These are phyloP conservation scores for Pleurozium schreberi DNA, from an alignment of 225 moss, liverwort and hornwort species.

Conservation along the genomic window DNA sequence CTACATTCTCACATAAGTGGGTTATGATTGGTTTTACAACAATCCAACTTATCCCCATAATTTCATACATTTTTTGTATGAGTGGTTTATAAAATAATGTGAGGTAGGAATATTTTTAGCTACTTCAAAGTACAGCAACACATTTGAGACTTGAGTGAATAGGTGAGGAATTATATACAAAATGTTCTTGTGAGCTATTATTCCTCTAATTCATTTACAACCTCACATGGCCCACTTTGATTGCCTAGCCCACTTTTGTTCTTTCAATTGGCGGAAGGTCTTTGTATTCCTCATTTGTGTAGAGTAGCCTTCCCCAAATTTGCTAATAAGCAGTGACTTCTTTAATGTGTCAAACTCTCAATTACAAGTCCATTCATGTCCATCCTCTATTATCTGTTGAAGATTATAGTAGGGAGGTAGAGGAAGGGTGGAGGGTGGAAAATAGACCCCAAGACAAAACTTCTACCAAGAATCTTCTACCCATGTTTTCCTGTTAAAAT, in stretches of 20 bases:
- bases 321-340: rapidly evolving
- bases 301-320: rapidly evolving
- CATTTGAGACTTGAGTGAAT: too few relatives aligned
- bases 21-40: neutral
- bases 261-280: too few relatives aligned
- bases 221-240: rapidly evolving
- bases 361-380: neutral
- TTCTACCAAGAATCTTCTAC: too few relatives aligned
- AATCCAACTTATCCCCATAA: neutral
- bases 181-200: rapidly evolving
- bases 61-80: neutral
- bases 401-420: too few relatives aligned
- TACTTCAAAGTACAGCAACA: neutral
- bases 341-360: neutral
- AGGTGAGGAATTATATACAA: too few relatives aligned
- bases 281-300: too few relatives aligned
- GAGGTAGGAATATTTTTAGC: neutral
- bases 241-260: too few relatives aligned
- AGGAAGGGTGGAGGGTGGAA: too few relatives aligned
- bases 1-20: neutral
- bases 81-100: neutral
- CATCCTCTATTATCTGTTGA: too few relatives aligned
- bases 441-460: rapidly evolving
- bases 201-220: too few relatives aligned
- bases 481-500: too few relatives aligned